A percentile compares a stretch with the other conserved stretches of the same genome.
These are phyloP conservation scores for Puccinellia tenuiflora DNA, from an alignment of 176 grass and related monocot genomes.

Conservation along the genomic window DNA sequence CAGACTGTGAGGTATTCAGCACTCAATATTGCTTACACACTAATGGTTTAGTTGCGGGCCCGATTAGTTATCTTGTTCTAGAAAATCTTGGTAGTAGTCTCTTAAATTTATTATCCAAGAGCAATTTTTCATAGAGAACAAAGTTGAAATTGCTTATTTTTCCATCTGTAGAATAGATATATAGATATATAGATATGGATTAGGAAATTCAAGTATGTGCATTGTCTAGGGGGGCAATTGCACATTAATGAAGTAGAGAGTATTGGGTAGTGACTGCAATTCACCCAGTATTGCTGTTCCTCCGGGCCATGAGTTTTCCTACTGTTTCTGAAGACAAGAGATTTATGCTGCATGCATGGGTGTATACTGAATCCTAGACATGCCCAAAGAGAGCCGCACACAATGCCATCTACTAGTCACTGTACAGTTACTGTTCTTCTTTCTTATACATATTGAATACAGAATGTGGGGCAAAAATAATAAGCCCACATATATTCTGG, in stretches of 20 bases:
- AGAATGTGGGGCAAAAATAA: slow-evolving; percentile 18
- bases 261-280: not conserved
- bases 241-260: not conserved
- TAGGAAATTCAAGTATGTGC: not conserved
- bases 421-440: slow-evolving; percentile 8
- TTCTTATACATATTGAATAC: slow-evolving; percentile 25
- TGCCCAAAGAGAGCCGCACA: slow-evolving; percentile 9
- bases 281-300: not conserved
- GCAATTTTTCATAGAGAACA: not conserved
- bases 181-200: slow-evolving; percentile 2
- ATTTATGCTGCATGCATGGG: slow-evolving; percentile 18
- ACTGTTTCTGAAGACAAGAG: slow-evolving; percentile 25
- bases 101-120: not conserved
- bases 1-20: slow-evolving; percentile 18
- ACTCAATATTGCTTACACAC: not conserved
- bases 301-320: not conserved
- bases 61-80: too few species aligned
- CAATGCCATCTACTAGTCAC: slow-evolving; percentile 25
- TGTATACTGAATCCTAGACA: slow-evolving; percentile 39
- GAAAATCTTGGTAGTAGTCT: not conserved
- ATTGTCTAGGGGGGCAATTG: not conserved
- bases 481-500: slow-evolving; percentile 38
- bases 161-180: not conserved
- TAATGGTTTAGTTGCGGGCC: not conserved
- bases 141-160: not conserved